Evolutionary conservation across 2,329 filamentous ascomycete species (phyloP), one percentile per base, ranked within the genome.

Genomic region (Chaetothyriales sp.): DNA sequence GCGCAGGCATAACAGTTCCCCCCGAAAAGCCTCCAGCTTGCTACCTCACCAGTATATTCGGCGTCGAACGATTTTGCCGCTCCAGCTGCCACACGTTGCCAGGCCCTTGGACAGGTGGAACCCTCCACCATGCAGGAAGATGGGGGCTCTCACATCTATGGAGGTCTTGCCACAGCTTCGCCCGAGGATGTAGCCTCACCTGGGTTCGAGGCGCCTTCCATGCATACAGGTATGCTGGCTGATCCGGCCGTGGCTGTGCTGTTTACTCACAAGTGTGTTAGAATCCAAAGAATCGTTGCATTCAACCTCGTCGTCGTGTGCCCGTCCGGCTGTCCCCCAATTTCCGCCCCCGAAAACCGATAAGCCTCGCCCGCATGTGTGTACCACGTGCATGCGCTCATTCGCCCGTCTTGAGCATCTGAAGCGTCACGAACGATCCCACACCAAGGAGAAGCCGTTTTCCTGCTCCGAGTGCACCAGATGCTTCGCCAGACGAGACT

Each of bases 401-500:
- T 98, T 98, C 67, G 92, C 92, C 52, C 82, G 92, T 54, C 73
- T 98, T 61, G 92, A 98, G 70, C 92, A 98, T 67, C 73, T 98
- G 59, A 98, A 98, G 72, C 84, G 92, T 54, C 92, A 98, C 68
- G 92, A 96, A 70, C 80, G 92, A 55, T 95, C 88, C n/a, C 89
- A 95, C 66, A 95, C 89, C 44, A 95, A 98, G 67, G 89, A 98
- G 71, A 98, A 98, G 73, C 92, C 92, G 1, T 98, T 98, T 62
- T 88, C 95, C 68, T 98, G 92, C 63, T 86, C 87, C 25, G 87
- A 96, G 67, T 98, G 92, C 68, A 78, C 86, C 39, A 75, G 92
- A 69, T 96, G 92, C 70, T 98, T 98, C 69, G 92, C 92, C 53
- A 81, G 92, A 54, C 81, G 92, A 58, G 92, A 98, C 68, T 70